Conservation (phyloP, 2,329 filamentous ascomycete genomes). For the Paramyrothecium sp. region DNA sequence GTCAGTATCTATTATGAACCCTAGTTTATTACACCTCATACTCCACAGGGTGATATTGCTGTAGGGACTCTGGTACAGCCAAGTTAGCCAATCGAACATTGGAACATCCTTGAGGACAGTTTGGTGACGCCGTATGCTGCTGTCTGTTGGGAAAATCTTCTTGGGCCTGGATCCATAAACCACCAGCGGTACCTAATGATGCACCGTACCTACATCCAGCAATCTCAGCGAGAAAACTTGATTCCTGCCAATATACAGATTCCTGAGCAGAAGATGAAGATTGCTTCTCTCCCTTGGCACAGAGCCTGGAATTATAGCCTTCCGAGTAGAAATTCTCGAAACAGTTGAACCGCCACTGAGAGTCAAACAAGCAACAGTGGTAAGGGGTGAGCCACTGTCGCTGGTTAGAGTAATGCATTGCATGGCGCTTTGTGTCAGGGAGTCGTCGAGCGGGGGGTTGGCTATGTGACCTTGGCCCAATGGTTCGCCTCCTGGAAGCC, state of each 20-base stretch:
- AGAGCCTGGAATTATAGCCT: not conserved
- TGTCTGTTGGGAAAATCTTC: not conserved
- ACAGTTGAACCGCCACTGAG: not conserved
- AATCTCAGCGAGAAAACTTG: not conserved
- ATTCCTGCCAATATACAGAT: not conserved
- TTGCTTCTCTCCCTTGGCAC: not conserved
- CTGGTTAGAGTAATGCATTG: not conserved
- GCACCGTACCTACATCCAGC: not conserved
- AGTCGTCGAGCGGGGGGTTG: not conserved
- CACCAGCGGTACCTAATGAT: not conserved
- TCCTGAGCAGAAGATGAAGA: not conserved
- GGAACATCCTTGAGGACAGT: not conserved
- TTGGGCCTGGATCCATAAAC: no score
- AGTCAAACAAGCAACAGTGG: not conserved
- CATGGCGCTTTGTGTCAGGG: not conserved
- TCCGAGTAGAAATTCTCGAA: not conserved
- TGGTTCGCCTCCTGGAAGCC: not conserved
- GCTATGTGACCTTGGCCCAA: not conserved
- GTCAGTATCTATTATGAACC: no score
- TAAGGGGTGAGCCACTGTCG: not conserved
- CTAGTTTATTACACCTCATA: no score
- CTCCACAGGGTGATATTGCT: not conserved
- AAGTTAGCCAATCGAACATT: not conserved
- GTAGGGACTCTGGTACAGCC: not conserved
- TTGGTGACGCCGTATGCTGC: not conserved